These are phyloP conservation scores for Phymatotrichopsis omnivora DNA, from an alignment of 2,329 filamentous ascomycete genomes.

Conservation along the genomic window DNA sequence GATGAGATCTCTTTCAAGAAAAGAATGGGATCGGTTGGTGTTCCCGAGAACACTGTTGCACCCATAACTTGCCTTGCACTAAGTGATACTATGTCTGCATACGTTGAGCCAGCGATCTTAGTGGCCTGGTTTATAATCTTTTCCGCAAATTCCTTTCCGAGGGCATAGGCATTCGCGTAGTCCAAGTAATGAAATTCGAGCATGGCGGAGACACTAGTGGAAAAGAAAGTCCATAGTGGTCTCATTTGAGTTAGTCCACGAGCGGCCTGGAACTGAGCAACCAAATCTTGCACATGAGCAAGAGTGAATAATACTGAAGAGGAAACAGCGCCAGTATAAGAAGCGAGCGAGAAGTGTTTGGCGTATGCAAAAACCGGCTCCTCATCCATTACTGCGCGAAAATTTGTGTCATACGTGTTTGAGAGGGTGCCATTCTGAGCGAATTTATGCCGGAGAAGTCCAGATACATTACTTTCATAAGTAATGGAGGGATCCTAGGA, in stretches of 20 bases:
- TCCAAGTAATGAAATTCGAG: constrained; percentile 68
- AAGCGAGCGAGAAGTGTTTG: constrained; percentile 50
- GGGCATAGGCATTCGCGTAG: constrained; percentile 50
- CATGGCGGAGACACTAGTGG: constrained; percentile 51
- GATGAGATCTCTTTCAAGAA: constrained; percentile 82
- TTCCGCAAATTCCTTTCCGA: constrained; percentile 64
- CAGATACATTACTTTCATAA: constrained; percentile 62
- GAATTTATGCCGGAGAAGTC: constrained; percentile 56
- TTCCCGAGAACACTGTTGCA: constrained; percentile 63
- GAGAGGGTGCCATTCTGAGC: constrained; percentile 54
- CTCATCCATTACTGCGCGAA: constrained; percentile 61
- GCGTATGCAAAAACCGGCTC: constrained; percentile 76
- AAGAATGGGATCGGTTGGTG: constrained; percentile 58
- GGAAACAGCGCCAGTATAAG: constrained; percentile 36
- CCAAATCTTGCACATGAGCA: constrained; percentile 64
- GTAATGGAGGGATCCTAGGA: constrained; percentile 41
- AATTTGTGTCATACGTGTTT: constrained; percentile 56
- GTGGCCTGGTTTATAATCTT: constrained; percentile 26
- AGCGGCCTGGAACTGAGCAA: constrained; percentile 67
- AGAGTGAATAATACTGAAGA: constrained; percentile 57
- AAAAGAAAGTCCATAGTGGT: constrained; percentile 70
- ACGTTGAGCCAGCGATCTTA: constrained; percentile 43
- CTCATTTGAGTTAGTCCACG: constrained; percentile 68
- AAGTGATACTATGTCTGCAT: constrained; percentile 66
- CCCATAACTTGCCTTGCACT: constrained; percentile 73